Percentiles rank a stretch among this genome's conserved stretches.
Conservation (phyloP, 2,329 filamentous ascomycete species). For the Monascus ruber region DNA sequence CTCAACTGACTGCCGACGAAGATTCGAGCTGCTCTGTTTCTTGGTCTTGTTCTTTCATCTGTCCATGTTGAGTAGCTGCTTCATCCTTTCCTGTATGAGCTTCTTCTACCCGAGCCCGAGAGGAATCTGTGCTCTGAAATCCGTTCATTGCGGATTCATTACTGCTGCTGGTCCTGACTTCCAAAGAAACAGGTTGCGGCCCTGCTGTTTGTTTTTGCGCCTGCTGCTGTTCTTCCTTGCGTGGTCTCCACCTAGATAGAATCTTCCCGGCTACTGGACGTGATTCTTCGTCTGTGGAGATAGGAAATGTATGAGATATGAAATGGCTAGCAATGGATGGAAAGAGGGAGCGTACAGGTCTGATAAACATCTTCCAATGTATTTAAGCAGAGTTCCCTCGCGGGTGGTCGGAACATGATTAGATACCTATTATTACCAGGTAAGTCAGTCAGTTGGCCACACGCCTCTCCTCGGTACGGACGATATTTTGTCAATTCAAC, state of each 20-base stretch:
- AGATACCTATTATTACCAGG: slow-evolving; percentile 33
- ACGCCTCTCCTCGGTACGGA: too few species aligned
- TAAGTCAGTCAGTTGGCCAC: too few species aligned
- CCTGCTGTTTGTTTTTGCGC: background rate
- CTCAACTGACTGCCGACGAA: too few species aligned
- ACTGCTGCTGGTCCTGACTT: background rate
- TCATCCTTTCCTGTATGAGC: too few species aligned
- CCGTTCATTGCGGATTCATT: too few species aligned
- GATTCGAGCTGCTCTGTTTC: too few species aligned
- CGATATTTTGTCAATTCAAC: slow-evolving; percentile 11
- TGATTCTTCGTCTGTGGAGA: slow-evolving; percentile 32
- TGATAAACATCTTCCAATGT: slow-evolving; percentile 48
- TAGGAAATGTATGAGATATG: slow-evolving; percentile 3
- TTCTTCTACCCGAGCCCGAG: too few species aligned
- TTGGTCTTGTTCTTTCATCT: too few species aligned
- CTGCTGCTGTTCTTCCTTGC: slow-evolving; percentile 19
- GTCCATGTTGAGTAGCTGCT: too few species aligned
- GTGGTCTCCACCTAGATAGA: slow-evolving; percentile 45
- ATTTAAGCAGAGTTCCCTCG: slow-evolving; percentile 46
- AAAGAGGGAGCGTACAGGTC: slow-evolving; percentile 31
- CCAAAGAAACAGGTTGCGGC: slow-evolving; percentile 1
- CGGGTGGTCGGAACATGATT: slow-evolving; percentile 49
- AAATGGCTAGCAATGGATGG: background rate
- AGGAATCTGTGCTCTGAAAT: too few species aligned
- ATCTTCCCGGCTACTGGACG: slow-evolving; percentile 41